Conservation (phyloP, 139 green algal genomes). For the Micractinium conductrix region DNA sequence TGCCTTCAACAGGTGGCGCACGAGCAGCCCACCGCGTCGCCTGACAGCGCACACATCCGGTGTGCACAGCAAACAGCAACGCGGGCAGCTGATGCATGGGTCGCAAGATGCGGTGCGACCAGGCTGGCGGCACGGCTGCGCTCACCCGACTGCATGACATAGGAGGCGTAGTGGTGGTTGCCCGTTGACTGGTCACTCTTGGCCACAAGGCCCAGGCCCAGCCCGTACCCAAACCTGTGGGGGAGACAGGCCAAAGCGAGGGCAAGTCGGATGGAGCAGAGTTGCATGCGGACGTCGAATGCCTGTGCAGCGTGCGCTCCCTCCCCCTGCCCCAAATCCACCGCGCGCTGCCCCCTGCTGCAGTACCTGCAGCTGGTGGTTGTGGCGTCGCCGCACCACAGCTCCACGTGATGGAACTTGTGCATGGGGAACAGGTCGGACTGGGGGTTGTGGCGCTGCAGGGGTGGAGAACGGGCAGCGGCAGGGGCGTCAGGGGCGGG, state of each 20-base stretch:
- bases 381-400: conserved; percentile 92
- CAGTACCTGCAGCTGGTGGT: conserved; percentile 75
- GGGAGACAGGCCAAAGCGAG: neutral
- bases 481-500: neutral
- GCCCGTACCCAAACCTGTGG: conserved; percentile 85
- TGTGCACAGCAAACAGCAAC: no score
- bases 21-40: no score
- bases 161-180: conserved; percentile 86
- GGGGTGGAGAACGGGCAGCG: neutral
- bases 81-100: no score
- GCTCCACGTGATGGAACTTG: conserved; percentile 96
- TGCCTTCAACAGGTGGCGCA: no score
- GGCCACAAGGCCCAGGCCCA: conserved; percentile 91
- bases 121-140: neutral
- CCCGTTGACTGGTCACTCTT: conserved; percentile 90
- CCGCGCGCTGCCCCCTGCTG: neutral
- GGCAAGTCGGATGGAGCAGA: neutral
- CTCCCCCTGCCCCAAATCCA: neutral
- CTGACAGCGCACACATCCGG: no score
- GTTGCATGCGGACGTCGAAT: neutral
- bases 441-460: conserved; percentile 66
- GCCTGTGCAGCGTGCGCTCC: no score
- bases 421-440: conserved; percentile 79
- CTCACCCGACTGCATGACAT: conserved; percentile 72
- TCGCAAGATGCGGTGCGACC: no score